Evolutionary conservation across 768 basidiomycete species (phyloP).

Genomic region (Lactifluus piperatus): DNA sequence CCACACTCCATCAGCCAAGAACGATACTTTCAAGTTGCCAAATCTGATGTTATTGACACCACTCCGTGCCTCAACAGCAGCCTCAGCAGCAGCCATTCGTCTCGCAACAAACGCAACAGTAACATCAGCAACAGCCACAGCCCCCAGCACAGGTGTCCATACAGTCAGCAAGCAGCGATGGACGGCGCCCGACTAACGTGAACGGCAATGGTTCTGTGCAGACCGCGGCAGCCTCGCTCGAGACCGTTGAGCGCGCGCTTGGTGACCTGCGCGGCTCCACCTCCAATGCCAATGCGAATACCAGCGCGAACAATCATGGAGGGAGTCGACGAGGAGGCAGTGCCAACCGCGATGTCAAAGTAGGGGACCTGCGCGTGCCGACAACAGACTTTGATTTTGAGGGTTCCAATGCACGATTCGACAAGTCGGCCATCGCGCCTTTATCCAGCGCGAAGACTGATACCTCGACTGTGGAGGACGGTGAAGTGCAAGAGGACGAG

Average conservation of each 20-base stretch:
- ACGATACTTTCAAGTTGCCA: too few relatives aligned
- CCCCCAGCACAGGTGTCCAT: too few relatives aligned
- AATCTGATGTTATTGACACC: too few relatives aligned
- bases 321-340: conserved; percentile 25
- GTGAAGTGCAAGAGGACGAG: conserved; percentile 29
- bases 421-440: conserved; percentile 49
- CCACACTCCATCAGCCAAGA: too few relatives aligned
- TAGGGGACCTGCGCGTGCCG: conserved; percentile 47
- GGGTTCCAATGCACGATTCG: conserved; percentile 69
- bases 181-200: too few relatives aligned
- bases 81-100: conserved; percentile 22
- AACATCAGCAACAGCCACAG: conserved; percentile 29
- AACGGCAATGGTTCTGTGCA: too few relatives aligned
- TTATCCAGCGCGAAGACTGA: conserved; percentile 22
- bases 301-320: conserved; percentile 28
- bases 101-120: conserved; percentile 17
- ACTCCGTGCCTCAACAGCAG: too few relatives aligned
- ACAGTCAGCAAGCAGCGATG: too few relatives aligned
- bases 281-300: conserved; percentile 23
- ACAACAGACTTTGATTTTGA: conserved; percentile 77
- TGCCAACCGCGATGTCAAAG: conserved; percentile 23
- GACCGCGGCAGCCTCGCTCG: too few relatives aligned
- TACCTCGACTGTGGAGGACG: conserved; percentile 29
- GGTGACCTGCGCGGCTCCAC: conserved; percentile 32
- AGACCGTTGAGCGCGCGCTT: too few relatives aligned